Conservation (phyloP, 1,139 yeast species). For the Pichia sp. region DNA sequence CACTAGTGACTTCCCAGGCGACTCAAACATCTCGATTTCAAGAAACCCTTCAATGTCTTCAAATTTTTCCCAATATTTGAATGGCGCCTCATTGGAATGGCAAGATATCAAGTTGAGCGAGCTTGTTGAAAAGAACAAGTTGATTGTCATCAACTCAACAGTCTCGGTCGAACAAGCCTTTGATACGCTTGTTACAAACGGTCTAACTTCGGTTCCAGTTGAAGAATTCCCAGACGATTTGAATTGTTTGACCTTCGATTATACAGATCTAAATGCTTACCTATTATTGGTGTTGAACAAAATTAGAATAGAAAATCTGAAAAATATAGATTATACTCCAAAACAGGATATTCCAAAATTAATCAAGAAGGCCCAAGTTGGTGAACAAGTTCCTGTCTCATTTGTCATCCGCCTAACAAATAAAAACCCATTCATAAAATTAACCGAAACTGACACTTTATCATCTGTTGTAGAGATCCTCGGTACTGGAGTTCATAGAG, state of each 20-base stretch:
- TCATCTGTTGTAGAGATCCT: slow-evolving; percentile 75
- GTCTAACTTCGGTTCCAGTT: slow-evolving; percentile 84
- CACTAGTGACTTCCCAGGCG: slow-evolving; percentile 1
- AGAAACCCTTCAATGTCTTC: slow-evolving; percentile 33
- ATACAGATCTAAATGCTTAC: slow-evolving; percentile 84
- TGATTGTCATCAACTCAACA: slow-evolving; percentile 60
- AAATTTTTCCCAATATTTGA: slow-evolving; percentile 21
- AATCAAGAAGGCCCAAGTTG: slow-evolving; percentile 51
- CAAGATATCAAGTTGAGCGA: slow-evolving; percentile 65
- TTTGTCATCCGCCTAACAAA: slow-evolving; percentile 76
- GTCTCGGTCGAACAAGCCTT: slow-evolving; percentile 83
- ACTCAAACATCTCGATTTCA: slow-evolving; percentile 18
- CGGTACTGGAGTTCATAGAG: slow-evolving; percentile 89
- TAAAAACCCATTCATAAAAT: slow-evolving; percentile 78
- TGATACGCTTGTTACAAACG: slow-evolving; percentile 64
- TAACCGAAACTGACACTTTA: slow-evolving; percentile 64
- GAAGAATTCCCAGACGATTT: slow-evolving; percentile 47
- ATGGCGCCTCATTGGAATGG: slow-evolving; percentile 52
- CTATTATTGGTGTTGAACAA: slow-evolving; percentile 33
- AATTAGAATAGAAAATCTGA: slow-evolving; percentile 31
- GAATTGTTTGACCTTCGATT: slow-evolving; percentile 81
- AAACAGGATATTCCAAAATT: slow-evolving; percentile 31
- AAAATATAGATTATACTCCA: slow-evolving; percentile 29
- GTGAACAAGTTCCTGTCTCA: slow-evolving; percentile 73
- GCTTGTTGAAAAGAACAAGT: slow-evolving; percentile 72